phyloP scores from a whole-genome alignment of 2,329 filamentous ascomycete species.

The Fusarium veterinarium region DNA sequence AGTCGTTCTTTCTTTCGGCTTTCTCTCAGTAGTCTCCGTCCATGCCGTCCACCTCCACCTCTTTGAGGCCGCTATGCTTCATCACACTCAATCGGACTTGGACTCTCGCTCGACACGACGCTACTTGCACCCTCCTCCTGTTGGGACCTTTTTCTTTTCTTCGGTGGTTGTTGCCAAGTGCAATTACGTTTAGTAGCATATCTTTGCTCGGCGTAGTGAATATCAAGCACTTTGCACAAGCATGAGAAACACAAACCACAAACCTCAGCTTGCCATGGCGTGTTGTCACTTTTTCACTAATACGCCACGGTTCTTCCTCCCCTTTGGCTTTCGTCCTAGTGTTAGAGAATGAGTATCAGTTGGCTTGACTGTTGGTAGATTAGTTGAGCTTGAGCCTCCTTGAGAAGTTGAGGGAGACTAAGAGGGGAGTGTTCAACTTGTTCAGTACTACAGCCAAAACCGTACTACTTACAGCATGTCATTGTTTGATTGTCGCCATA shows the following conservation, averaged over 20 bases:
- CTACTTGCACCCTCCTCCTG: slow-evolving; percentile 45
- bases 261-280: slow-evolving; percentile 2
- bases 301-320: slow-evolving; percentile 12
- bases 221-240: background rate
- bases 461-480: background rate
- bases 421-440: slow-evolving; percentile 7
- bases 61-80: slow-evolving; percentile 43
- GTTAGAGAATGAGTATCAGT: slow-evolving; percentile 1
- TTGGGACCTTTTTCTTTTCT: slow-evolving; percentile 26
- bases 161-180: slow-evolving; percentile 37
- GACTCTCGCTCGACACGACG: slow-evolving; percentile 31
- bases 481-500: slow-evolving; percentile 3
- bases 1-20: slow-evolving; percentile 16
- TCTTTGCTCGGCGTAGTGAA: slow-evolving; percentile 1
- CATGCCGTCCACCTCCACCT: slow-evolving; percentile 32
- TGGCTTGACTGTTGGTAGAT: slow-evolving; percentile 7
- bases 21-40: slow-evolving; percentile 16
- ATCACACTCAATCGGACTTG: slow-evolving; percentile 42
- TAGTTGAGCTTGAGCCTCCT: slow-evolving; percentile 14
- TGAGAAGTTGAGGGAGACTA: background rate
- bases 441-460: background rate
- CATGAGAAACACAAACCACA: background rate
- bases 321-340: slow-evolving; percentile 19
- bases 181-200: slow-evolving; percentile 20
- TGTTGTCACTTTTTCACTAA: background rate